A percentile compares a stretch with the other conserved stretches of the same genome.
These are phyloP conservation scores for Davidsoniella neocaledoniae DNA, from an alignment of 2,329 filamentous ascomycete genomes.

Conservation along the genomic window DNA sequence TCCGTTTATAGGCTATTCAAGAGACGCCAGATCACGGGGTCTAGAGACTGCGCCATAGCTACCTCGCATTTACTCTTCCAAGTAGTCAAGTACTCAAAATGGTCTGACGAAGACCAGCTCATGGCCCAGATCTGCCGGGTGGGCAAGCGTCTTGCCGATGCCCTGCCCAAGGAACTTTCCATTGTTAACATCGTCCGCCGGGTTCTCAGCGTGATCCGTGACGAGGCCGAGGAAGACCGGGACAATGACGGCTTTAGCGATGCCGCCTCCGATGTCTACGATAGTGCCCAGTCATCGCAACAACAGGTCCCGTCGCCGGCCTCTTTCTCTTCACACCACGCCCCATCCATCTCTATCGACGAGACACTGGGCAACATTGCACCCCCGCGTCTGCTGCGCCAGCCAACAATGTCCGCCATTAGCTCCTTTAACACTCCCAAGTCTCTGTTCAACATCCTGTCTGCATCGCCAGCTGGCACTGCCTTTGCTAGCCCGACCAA, in stretches of 20 bases:
- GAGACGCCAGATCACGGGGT: conserved; percentile 73
- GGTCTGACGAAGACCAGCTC: conserved; percentile 59
- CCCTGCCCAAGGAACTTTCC: conserved; percentile 78
- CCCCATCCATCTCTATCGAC: conserved; percentile 14
- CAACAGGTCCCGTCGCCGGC: conserved; percentile 17
- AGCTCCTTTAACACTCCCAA: conserved; percentile 51
- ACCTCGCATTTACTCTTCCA: conserved; percentile 78
- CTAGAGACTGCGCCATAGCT: conserved; percentile 76
- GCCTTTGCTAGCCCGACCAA: conserved; percentile 36
- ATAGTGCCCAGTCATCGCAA: conserved; percentile 24
- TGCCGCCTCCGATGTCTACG: conserved; percentile 23
- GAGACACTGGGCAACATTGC: conserved; percentile 13
- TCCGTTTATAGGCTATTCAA: conserved; percentile 54
- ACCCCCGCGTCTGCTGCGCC: conserved; percentile 8
- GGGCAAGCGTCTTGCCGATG: conserved; percentile 60
- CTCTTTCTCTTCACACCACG: conserved; percentile 16
- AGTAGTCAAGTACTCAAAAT: conserved; percentile 69
- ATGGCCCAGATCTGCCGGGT: conserved; percentile 65
- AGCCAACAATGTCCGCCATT: conserved; percentile 36
- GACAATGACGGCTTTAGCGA: conserved; percentile 44
- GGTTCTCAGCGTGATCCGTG: conserved; percentile 76
- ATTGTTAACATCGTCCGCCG: conserved; percentile 89
- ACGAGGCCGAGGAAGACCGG: conserved; percentile 70
- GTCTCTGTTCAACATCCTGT: conserved; percentile 73
- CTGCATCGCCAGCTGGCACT: conserved; percentile 36